A percentile compares a stretch with the other conserved stretches of the same genome.
phyloP scores from a whole-genome alignment of 768 basidiomycete genomes.

The Leccinum ochraceum region DNA sequence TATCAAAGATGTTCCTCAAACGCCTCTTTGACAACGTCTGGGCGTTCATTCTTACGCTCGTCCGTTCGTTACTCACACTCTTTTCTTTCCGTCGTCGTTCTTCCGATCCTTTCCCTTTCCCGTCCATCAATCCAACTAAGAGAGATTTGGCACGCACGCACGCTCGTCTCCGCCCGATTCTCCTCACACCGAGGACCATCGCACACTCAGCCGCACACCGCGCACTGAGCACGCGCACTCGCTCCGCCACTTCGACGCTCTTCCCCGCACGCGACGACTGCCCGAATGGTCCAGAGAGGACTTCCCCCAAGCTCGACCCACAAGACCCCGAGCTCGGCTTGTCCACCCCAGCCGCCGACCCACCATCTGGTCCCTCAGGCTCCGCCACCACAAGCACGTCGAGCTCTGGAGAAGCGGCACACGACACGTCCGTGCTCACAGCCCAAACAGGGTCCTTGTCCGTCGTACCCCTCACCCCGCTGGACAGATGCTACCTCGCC shows the following conservation, averaged over 20 bases:
- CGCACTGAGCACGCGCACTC: conserved; percentile 5
- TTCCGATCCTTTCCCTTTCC: conserved; percentile 11
- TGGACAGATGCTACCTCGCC: conserved; percentile 17
- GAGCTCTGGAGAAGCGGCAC: conserved; percentile 8
- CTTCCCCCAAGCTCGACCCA: conserved; percentile 21
- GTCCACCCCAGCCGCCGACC: neutral
- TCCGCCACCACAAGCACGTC: neutral
- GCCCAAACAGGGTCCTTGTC: neutral
- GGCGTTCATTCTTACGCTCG: conserved; percentile 30
- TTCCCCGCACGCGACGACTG: neutral
- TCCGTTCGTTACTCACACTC: conserved; percentile 26
- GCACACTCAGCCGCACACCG: conserved; percentile 2
- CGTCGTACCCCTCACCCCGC: too few species aligned
- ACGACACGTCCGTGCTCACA: conserved; percentile 14
- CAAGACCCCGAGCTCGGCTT: conserved; percentile 21
- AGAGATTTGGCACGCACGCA: conserved; percentile 17
- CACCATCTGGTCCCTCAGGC: neutral
- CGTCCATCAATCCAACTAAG: neutral
- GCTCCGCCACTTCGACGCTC: conserved; percentile 20
- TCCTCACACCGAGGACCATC: conserved; percentile 19
- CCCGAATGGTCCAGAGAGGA: conserved; percentile 9
- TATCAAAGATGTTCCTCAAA: conserved; percentile 14
- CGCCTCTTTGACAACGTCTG: conserved; percentile 21
- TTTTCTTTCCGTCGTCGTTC: conserved; percentile 20
- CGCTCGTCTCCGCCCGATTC: conserved; percentile 21